phyloP scores from a whole-genome alignment of 2,329 filamentous ascomycete genomes.

The Fusarium phyllophilum region DNA sequence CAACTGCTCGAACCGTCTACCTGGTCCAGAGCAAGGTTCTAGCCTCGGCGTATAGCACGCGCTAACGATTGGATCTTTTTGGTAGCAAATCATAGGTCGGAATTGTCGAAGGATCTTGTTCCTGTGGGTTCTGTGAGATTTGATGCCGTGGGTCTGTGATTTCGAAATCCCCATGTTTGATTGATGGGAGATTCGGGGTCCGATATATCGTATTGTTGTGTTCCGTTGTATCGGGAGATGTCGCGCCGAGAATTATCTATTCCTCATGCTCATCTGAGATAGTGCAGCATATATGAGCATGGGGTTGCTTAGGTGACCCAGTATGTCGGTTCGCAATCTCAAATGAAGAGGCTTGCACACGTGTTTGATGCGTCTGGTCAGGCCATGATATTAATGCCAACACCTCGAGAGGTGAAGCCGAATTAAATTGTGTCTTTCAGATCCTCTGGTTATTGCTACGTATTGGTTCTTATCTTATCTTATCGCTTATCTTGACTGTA shows the following conservation, averaged over 20 bases:
- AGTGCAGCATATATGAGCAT: not conserved
- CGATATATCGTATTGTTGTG: not conserved
- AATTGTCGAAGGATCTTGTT: not conserved
- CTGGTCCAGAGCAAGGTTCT: not conserved
- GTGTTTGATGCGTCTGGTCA: too few species aligned
- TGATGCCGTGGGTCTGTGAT: not conserved
- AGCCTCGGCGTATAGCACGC: not conserved
- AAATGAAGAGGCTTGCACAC: too few species aligned
- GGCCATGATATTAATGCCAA: too few species aligned
- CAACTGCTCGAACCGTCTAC: not conserved
- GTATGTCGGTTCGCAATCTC: not conserved
- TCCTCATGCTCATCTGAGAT: not conserved
- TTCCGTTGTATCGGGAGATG: not conserved
- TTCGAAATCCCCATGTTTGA: not conserved
- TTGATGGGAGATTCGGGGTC: not conserved
- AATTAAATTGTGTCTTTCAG: rapidly evolving
- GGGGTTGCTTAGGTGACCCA: not conserved
- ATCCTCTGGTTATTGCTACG: too few species aligned
- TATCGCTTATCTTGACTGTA: not conserved
- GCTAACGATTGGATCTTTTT: not conserved
- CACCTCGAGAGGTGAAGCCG: not conserved
- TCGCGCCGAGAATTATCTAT: not conserved
- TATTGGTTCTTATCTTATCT: not conserved
- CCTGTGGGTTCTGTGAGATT: not conserved
- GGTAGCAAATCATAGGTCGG: not conserved